Base-by-base conservation (phyloP, 2,329 filamentous ascomycete species). In the Drechmeria coniospora region DNA sequence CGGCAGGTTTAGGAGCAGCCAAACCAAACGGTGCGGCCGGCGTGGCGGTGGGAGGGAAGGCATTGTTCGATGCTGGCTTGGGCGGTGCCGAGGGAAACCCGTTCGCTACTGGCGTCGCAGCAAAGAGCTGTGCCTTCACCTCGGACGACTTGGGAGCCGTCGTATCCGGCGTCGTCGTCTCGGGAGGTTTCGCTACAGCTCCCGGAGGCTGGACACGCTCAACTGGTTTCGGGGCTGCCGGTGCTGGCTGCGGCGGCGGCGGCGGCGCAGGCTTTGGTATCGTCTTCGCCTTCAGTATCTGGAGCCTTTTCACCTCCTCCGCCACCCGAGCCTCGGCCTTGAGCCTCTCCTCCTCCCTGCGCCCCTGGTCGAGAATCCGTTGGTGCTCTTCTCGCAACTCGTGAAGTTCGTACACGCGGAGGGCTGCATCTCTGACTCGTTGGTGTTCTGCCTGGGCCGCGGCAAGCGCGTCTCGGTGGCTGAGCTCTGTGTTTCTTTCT, bases 361-460 rank as follows among this genome's bases (percentile, higher is more conserved):
- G 51, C 40, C 67, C 60, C 29, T 57, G 51, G 23, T 57, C 53
- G 15, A 53, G 29, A 25, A 66, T 54, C 9, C 54, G 49, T 20
- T 51, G 44, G 33, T 59, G 51, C 35, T 64, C 54, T 35, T 61
- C 51, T 28, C 60, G 47, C 11, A 62, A 41, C 32, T 61, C 52
- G 32, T 69, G 55, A 22, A 64, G 47, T 32, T 63, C 50, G 30
- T 56, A 63, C 6, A 61, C 60, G 11, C 56, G 52, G 20, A 67
- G 46, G 6, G 66, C 66, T 17, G 52, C 51, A 29, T 62, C 52
- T 16, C 65, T 63, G 8, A 87, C 65, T 16, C 68, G 63, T 21
- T 79, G 68, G 46, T 84, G 79, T 42, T 77, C 68, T 10, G 61
- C 60, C 26, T 70, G 69, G 4, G 76, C 76, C 25, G 67, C 65